phyloP scores from a whole-genome alignment of 352 stramenopile species.

The Thalassiosira mediterranea region DNA sequence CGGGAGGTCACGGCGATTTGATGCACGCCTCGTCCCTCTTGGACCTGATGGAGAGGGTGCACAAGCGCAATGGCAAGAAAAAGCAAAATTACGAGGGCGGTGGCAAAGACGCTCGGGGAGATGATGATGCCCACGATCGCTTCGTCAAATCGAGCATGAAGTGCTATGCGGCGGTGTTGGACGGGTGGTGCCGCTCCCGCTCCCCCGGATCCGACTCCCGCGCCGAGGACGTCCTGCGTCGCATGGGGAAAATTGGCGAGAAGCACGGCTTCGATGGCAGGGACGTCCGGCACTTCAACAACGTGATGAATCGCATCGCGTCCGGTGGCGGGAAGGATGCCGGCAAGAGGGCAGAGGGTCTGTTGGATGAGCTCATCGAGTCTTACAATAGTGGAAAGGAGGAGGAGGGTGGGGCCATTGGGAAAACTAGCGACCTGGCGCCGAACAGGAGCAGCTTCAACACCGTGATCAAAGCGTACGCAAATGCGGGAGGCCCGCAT shows the following conservation, averaged over 20 bases:
- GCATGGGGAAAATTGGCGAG: slow-evolving; percentile 19
- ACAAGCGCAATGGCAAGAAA: slow-evolving; percentile 5
- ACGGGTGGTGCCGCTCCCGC: slow-evolving; percentile 39
- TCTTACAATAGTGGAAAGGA: slow-evolving; percentile 3
- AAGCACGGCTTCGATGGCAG: no score
- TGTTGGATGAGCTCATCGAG: slow-evolving; percentile 64
- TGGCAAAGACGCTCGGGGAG: no score
- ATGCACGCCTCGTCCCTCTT: slow-evolving; percentile 28
- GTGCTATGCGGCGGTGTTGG: slow-evolving; percentile 35
- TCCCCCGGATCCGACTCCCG: slow-evolving; percentile 16
- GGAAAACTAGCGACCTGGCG: slow-evolving; percentile 17
- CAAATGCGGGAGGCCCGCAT: slow-evolving; percentile 42
- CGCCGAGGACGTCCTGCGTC: slow-evolving; percentile 33
- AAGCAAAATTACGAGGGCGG: no score
- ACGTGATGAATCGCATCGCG: slow-evolving; percentile 50
- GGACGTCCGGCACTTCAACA: slow-evolving; percentile 44
- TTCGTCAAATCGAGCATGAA: slow-evolving; percentile 8
- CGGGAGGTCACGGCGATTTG: slow-evolving; percentile 14
- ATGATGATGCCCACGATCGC: no score
- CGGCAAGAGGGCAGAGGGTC: slow-evolving; percentile 38
- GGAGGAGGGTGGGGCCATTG: no score
- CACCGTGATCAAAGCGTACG: slow-evolving; percentile 68
- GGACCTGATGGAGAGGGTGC: slow-evolving; percentile 36
- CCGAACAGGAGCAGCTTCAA: slow-evolving; percentile 54
- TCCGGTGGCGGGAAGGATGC: slow-evolving; percentile 31